These are phyloP conservation scores for Rhodotorula sp. DNA, from an alignment of 1,284 basidiomycete genomes.

Conservation along the genomic window DNA sequence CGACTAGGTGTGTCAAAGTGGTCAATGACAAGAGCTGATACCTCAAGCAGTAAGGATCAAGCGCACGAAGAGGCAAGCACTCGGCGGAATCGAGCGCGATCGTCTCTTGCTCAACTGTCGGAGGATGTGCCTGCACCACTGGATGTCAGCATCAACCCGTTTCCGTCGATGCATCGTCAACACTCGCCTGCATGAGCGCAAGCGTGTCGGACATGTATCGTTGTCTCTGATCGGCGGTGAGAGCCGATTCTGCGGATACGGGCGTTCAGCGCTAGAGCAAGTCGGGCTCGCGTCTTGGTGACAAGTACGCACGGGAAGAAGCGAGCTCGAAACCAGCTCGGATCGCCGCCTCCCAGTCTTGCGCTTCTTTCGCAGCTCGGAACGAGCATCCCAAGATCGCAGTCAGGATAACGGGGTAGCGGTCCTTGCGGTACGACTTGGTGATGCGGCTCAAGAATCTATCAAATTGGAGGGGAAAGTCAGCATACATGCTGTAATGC, in stretches of 20 bases:
- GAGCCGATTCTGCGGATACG: slow-evolving; percentile 6
- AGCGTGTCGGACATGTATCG: slow-evolving; percentile 62
- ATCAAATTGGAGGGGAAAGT: too few species aligned
- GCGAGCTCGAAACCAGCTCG: slow-evolving; percentile 71
- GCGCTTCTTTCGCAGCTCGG: slow-evolving; percentile 69
- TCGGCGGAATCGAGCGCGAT: slow-evolving; percentile 53
- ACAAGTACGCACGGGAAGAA: neutral
- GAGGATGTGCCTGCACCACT: too few species aligned
- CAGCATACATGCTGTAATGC: too few species aligned
- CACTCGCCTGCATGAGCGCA: slow-evolving; percentile 63
- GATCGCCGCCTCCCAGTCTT: slow-evolving; percentile 70
- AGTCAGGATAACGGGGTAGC: slow-evolving; percentile 68
- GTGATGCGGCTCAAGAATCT: slow-evolving; percentile 84
- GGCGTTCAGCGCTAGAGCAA: too few species aligned
- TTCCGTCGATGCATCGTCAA: too few species aligned
- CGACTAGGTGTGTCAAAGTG: neutral
- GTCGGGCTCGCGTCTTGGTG: neutral
- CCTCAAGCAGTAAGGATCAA: slow-evolving; percentile 1
- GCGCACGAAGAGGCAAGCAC: slow-evolving; percentile 63
- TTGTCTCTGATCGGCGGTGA: slow-evolving; percentile 42
- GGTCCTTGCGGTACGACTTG: slow-evolving; percentile 74
- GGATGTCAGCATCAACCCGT: too few species aligned
- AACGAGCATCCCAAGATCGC: slow-evolving; percentile 74
- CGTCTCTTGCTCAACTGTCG: too few species aligned
- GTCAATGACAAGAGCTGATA: neutral